Conservation (phyloP, 805 yeast species). For the Candida ipomoeae region DNA sequence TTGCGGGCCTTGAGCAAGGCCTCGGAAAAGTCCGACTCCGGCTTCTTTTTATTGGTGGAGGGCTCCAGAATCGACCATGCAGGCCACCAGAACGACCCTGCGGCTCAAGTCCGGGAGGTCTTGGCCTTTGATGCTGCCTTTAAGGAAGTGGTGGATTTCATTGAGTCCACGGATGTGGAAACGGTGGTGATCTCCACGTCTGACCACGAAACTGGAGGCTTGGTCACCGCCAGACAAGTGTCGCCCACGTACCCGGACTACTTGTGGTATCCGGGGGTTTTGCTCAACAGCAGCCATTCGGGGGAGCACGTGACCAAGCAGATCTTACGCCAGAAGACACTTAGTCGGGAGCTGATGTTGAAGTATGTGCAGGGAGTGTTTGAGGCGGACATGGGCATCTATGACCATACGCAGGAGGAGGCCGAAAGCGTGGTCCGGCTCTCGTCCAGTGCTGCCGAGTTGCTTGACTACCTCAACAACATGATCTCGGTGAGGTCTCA, state of each 20-base stretch:
- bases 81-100: constrained; percentile 91
- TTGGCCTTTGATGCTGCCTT: constrained; percentile 83
- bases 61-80: constrained; percentile 96
- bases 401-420: constrained; percentile 54
- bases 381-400: constrained; percentile 62
- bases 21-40: constrained; percentile 67
- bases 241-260: constrained; percentile 70
- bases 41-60: constrained; percentile 83
- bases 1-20: constrained; percentile 63
- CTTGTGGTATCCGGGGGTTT: constrained; percentile 78
- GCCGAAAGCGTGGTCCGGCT: constrained; percentile 19
- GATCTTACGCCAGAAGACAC: constrained; percentile 36
- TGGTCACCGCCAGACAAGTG: constrained; percentile 81
- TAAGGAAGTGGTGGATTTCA: constrained; percentile 66
- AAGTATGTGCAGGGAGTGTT: constrained; percentile 47
- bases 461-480: constrained; percentile 56
- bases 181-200: constrained; percentile 79
- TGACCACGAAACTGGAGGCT: constrained; percentile 96
- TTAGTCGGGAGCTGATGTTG: constrained; percentile 17
- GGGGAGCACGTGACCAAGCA: constrained; percentile 63
- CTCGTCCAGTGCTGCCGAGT: constrained; percentile 25
- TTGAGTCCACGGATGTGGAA: constrained; percentile 64
- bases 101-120: constrained; percentile 89
- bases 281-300: constrained; percentile 66
- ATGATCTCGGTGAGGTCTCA: constrained; percentile 79